These are phyloP conservation scores for Dendryphion nanum DNA, from an alignment of 2,329 filamentous ascomycete genomes.

Conservation along the genomic window DNA sequence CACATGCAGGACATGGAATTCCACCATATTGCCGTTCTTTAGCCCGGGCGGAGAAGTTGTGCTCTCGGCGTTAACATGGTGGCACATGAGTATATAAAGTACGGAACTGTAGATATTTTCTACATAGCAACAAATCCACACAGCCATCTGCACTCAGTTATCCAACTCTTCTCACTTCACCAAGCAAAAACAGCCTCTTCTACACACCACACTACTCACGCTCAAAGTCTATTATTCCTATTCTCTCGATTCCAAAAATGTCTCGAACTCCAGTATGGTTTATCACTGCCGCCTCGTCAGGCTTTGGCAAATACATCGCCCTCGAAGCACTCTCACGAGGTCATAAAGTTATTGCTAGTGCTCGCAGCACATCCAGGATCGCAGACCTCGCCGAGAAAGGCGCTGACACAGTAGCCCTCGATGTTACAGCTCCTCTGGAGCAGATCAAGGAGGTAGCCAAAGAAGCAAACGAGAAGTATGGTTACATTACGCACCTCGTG, in stretches of 20 bases:
- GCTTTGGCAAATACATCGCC: constrained; percentile 48
- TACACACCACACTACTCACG: too few relatives aligned
- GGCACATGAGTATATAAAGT: too few relatives aligned
- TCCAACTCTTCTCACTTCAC: too few relatives aligned
- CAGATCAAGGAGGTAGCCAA: constrained; percentile 37
- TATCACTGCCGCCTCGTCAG: constrained; percentile 50
- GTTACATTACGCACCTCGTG: constrained; percentile 46
- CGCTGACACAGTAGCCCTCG: constrained; percentile 38
- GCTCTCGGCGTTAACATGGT: too few relatives aligned
- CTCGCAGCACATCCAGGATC: constrained; percentile 41
- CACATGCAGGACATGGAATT: too few relatives aligned
- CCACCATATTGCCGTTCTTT: too few relatives aligned
- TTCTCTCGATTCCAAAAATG: constrained; percentile 9
- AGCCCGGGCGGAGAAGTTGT: too few relatives aligned
- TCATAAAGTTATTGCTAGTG: constrained; percentile 51
- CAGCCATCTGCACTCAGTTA: too few relatives aligned
- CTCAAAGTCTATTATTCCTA: too few relatives aligned
- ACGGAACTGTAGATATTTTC: too few relatives aligned
- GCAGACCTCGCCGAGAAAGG: constrained; percentile 33
- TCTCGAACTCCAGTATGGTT: constrained; percentile 44
- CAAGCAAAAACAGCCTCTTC: too few relatives aligned
- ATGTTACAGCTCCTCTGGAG: constrained; percentile 40
- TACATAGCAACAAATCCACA: too few relatives aligned
- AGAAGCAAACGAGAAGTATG: constrained; percentile 40
- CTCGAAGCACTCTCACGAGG: constrained; percentile 44